Conservation (phyloP, 177 flowering plant species). For the Vitis hybrid region DNA sequence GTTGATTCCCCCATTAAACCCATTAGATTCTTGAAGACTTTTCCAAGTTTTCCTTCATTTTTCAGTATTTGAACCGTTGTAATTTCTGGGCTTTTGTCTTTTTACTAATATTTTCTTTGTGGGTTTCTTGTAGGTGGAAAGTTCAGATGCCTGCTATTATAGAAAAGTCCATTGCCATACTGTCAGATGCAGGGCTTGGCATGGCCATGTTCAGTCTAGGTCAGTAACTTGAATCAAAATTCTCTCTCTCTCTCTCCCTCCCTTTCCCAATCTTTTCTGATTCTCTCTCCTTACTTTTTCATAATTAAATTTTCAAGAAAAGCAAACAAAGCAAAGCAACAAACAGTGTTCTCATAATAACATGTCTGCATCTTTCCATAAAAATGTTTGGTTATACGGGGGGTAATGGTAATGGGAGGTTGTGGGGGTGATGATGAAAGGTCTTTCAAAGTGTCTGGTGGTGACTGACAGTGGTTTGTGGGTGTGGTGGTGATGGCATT, state of each 20-base stretch:
- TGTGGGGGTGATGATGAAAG: slow-evolving; percentile 22
- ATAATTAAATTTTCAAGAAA: slow-evolving; percentile 13
- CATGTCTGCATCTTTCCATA: background rate
- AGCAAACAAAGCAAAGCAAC: slow-evolving; percentile 10
- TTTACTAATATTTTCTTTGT: background rate
- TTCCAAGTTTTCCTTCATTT: background rate
- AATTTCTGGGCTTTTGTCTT: background rate
- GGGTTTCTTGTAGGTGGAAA: slow-evolving; percentile 57
- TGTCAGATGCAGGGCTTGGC: slow-evolving; percentile 94
- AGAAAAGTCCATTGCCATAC: slow-evolving; percentile 73
- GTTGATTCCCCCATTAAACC: background rate
- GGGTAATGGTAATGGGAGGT: slow-evolving; percentile 8
- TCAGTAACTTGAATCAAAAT: slow-evolving; percentile 25
- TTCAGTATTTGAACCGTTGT: background rate
- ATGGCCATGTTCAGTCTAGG: slow-evolving; percentile 98
- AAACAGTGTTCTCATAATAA: slow-evolving; percentile 23
- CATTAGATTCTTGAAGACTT: background rate
- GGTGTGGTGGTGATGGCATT: slow-evolving; percentile 5
- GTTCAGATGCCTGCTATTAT: slow-evolving; percentile 76
- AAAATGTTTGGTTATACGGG: background rate
- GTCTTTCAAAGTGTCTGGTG: slow-evolving; percentile 5
- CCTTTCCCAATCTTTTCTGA: background rate
- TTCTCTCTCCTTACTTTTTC: slow-evolving; percentile 10
- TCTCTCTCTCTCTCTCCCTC: background rate
- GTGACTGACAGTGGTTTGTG: slow-evolving; percentile 9